Evolutionary conservation across 495 filamentous ascomycete genomes (phyloP).

Genomic region (Astrothelium subdiscretum): DNA sequence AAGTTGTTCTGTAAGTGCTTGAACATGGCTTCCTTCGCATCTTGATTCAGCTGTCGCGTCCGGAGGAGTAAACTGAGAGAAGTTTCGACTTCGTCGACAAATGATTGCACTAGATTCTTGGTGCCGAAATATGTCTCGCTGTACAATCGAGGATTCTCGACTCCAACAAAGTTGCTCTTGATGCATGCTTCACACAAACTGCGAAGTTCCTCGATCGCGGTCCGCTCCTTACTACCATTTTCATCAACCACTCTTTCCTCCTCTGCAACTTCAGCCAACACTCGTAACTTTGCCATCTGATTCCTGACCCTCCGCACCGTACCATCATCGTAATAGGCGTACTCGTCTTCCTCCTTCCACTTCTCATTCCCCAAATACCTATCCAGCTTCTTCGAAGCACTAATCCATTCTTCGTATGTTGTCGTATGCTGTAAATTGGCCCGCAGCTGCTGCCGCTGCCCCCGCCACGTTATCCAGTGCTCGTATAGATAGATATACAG

Average conservation of each 20-base stretch:
- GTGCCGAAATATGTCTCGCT: constrained; percentile 95
- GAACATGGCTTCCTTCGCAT: constrained; percentile 73
- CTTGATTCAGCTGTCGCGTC: constrained; percentile 50
- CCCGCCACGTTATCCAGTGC: constrained; percentile 61
- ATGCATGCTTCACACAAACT: constrained; percentile 76
- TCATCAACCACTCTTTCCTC: constrained; percentile 20
- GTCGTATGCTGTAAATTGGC: constrained; percentile 55
- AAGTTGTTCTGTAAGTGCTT: constrained; percentile 83
- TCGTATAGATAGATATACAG: constrained; percentile 86
- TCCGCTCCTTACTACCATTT: constrained; percentile 19
- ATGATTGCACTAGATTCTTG: constrained; percentile 81
- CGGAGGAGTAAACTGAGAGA: constrained; percentile 56
- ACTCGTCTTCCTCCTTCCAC: constrained; percentile 83
- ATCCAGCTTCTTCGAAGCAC: constrained; percentile 68
- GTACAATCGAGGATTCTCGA: constrained; percentile 90
- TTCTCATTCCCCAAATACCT: constrained; percentile 64
- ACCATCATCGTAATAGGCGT: constrained; percentile 85
- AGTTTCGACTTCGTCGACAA: constrained; percentile 61
- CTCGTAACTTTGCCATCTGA: constrained; percentile 53
- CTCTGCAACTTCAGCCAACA: constrained; percentile 46
- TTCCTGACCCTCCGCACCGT: constrained; percentile 65
- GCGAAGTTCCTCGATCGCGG: constrained; percentile 59
- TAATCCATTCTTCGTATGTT: constrained; percentile 72
- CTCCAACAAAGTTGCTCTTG: constrained; percentile 91
- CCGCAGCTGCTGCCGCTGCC: constrained; percentile 57